Base-by-base conservation (phyloP, 257 asterid genomes). In the Thymus quinquecostatus region DNA sequence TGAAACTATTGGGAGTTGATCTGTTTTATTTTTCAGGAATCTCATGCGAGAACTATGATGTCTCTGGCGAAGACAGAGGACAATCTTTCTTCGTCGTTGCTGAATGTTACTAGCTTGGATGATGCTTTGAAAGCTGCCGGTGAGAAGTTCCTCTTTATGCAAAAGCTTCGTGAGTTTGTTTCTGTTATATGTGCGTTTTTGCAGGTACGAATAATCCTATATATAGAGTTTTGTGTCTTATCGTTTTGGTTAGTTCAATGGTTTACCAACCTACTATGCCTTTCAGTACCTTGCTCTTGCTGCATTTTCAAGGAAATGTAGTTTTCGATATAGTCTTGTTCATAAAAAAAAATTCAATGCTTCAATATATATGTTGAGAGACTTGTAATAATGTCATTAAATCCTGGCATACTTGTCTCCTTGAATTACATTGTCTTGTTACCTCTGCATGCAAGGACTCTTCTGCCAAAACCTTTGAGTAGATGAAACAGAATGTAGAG, bases 71-170 rank as follows among this genome's bases (percentile, higher is more conserved):
- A 82, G 80, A 85, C 91, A 60, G 97, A 89, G 47, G 98, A 88
- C 53, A 95, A 88, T 82, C 68, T 95, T 28, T 78, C 94, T 77
- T 83, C 96, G 41, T 86, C 98, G 3, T 85, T 95, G 80, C 70
- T 74, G 76, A 92, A 87, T 76, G 89, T 95, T 61, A 65, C 94
- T 60, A 77, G 60, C 61, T 81, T 95, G 70, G 98, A 95, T 81
- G 81, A 75, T 79, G 85, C 96, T 54, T 81, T 95, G 80, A 72
- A 90, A 76, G 96, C 91, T 54, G 96, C 98, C 61, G 93, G 91
- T 89, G 98, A 95, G 91, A 92, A 88, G 94, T 95, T 85, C 91
- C 86, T 89, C 84, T 95, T 95, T 87, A 89, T 95, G 97, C 99
- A 95, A 87, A 89, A 87, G 96, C 95, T 95, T 79, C 96, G 98